Evolutionary conservation across 2,329 filamentous ascomycete species (phyloP).

Genomic region (Alternaria sp.): DNA sequence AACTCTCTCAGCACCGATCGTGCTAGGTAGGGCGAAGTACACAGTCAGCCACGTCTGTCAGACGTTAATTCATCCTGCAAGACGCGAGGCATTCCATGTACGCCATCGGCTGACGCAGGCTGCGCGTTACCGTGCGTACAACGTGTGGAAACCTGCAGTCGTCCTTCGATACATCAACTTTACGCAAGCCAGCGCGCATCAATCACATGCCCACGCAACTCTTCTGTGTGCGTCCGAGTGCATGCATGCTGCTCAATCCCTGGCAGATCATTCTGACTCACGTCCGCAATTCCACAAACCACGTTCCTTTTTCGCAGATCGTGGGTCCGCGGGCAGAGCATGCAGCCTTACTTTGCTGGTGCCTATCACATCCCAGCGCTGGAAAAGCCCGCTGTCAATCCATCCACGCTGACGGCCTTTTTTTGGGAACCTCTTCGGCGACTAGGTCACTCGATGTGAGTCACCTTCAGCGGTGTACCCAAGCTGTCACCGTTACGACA

Average conservation of each 20-base stretch:
- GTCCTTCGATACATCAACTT: slow-evolving; percentile 29
- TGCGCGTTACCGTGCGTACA: slow-evolving; percentile 13
- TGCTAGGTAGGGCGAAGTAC: slow-evolving; percentile 1
- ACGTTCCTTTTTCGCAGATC: slow-evolving; percentile 22
- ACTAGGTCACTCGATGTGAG: slow-evolving; percentile 15
- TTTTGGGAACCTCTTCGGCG: background rate
- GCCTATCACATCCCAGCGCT: slow-evolving; percentile 7
- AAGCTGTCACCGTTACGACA: slow-evolving; percentile 16
- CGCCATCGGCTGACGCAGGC: slow-evolving; percentile 16
- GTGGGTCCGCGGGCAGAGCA: slow-evolving; percentile 13
- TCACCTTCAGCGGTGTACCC: slow-evolving; percentile 26
- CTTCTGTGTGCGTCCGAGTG: slow-evolving; percentile 12
- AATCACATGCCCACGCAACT: slow-evolving; percentile 38
- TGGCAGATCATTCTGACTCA: slow-evolving; percentile 33
- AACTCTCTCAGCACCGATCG: slow-evolving; percentile 2
- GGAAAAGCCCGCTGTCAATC: slow-evolving; percentile 1
- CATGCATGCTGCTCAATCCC: slow-evolving; percentile 16
- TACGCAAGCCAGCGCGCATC: slow-evolving; percentile 25
- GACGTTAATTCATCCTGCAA: slow-evolving; percentile 12
- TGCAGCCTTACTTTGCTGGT: slow-evolving; percentile 8
- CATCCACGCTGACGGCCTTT: slow-evolving; percentile 1
- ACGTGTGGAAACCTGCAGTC: slow-evolving; percentile 31
- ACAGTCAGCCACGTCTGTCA: slow-evolving; percentile 1
- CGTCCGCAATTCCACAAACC: slow-evolving; percentile 31
- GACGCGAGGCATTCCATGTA: slow-evolving; percentile 10